Percentiles rank a stretch among this genome's conserved stretches.
phyloP scores from a whole-genome alignment of 225 moss, liverwort and hornwort species.

The Ulota crispa region DNA sequence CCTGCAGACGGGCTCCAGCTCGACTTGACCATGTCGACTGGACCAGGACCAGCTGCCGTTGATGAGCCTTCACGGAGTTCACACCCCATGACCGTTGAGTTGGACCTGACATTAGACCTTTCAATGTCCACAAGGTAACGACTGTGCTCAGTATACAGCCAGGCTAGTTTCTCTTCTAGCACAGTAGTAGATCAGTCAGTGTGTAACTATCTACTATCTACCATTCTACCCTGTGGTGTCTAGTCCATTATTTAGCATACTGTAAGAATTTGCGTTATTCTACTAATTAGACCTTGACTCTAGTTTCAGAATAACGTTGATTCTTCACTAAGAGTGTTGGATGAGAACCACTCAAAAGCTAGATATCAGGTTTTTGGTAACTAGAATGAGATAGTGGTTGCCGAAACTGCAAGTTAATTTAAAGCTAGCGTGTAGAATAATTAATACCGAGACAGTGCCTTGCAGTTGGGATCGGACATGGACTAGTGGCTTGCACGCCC shows the following conservation, averaged over 20 bases:
- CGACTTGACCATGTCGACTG: constrained; percentile 56
- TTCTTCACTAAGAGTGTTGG: constrained; percentile 36
- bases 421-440: constrained; percentile 11
- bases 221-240: not conserved
- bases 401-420: not conserved
- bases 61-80: constrained; percentile 7
- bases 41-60: constrained; percentile 19
- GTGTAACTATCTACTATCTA: not conserved
- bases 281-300: constrained; percentile 13
- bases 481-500: not conserved
- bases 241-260: constrained; percentile 22
- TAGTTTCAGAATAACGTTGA: constrained; percentile 29
- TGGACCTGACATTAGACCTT: constrained; percentile 53
- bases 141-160: constrained; percentile 25
- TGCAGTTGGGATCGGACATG: not conserved
- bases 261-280: constrained; percentile 44
- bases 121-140: constrained; percentile 42
- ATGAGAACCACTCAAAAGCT: not conserved
- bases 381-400: not conserved
- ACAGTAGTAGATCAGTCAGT: not conserved
- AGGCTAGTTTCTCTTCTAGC: not conserved
- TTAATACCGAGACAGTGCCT: not conserved
- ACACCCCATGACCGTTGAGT: constrained; percentile 19
- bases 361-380: not conserved
- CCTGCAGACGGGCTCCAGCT: constrained; percentile 33